Evolutionary conservation across 768 basidiomycete species (phyloP).

Genomic region (Clathrus columnatus): DNA sequence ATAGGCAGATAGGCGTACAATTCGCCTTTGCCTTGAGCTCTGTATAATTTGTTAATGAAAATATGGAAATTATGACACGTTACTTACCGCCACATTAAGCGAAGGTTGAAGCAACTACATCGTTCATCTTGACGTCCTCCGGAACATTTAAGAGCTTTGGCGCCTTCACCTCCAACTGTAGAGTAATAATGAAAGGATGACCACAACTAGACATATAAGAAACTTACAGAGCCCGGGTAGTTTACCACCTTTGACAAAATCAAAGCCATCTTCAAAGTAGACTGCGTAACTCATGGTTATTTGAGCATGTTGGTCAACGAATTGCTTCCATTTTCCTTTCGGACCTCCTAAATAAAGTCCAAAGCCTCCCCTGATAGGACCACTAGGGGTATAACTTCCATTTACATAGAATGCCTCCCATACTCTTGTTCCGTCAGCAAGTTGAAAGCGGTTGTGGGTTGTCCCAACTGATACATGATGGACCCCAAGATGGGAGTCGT

Average conservation of each 20-base stretch:
- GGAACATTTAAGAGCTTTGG: conserved; percentile 45
- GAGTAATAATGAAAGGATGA: conserved; percentile 9
- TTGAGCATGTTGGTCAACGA: conserved; percentile 27
- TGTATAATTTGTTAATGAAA: not conserved
- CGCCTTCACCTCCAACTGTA: conserved; percentile 48
- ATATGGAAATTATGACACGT: not conserved
- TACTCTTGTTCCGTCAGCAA: conserved; percentile 34
- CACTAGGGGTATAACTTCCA: conserved; percentile 47
- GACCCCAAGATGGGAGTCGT: conserved; percentile 7
- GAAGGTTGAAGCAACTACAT: conserved; percentile 49
- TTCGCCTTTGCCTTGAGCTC: conserved; percentile 46
- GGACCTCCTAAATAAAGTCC: conserved; percentile 67
- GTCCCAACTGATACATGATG: conserved; percentile 4
- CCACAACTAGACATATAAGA: not conserved
- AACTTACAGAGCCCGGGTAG: conserved; percentile 63
- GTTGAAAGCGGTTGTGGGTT: conserved; percentile 1
- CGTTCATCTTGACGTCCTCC: conserved; percentile 47
- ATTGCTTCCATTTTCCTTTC: conserved; percentile 35
- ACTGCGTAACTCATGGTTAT: conserved; percentile 55
- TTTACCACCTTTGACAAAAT: conserved; percentile 63
- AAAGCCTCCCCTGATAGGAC: conserved; percentile 46
- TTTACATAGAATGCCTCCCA: conserved; percentile 47
- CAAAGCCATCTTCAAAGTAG: conserved; percentile 53
- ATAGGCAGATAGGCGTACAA: conserved; percentile 62
- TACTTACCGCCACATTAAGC: conserved; percentile 56